These are phyloP conservation scores for Laguncularia racemosa DNA, from an alignment of 345 rosid genomes.

Conservation along the genomic window DNA sequence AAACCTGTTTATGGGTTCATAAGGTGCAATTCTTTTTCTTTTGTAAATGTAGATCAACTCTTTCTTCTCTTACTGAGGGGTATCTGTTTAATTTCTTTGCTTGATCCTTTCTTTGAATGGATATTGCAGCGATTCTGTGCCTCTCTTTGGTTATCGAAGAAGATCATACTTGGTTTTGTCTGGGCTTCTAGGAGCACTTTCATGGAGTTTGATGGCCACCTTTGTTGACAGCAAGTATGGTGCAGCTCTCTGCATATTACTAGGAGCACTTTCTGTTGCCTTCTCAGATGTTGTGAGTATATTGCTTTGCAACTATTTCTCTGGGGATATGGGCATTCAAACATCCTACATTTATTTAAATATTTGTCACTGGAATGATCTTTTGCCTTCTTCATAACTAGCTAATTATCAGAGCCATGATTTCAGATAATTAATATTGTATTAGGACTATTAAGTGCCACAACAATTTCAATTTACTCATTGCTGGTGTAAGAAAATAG, in stretches of 20 bases:
- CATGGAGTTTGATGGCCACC: slow-evolving; percentile 95
- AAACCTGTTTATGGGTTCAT: slow-evolving; percentile 94
- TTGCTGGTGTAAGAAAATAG: too few species aligned
- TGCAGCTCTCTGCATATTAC: slow-evolving; percentile 81
- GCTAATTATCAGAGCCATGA: too few species aligned
- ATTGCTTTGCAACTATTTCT: background rate
- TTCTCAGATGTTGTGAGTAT: slow-evolving; percentile 88
- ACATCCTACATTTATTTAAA: background rate
- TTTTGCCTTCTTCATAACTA: too few species aligned
- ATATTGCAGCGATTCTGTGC: slow-evolving; percentile 75
- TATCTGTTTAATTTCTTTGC: slow-evolving; percentile 6
- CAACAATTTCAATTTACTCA: too few species aligned
- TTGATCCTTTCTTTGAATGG: slow-evolving; percentile 8
- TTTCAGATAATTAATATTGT: too few species aligned
- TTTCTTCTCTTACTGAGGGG: background rate
- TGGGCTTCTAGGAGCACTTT: slow-evolving; percentile 91
- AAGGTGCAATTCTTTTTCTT: slow-evolving; percentile 39
- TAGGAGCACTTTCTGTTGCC: slow-evolving; percentile 93
- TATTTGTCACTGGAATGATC: background rate
- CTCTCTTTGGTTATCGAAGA: slow-evolving; percentile 91
- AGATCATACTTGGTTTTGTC: slow-evolving; percentile 94
- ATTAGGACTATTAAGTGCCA: too few species aligned
- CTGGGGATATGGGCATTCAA: background rate
- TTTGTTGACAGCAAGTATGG: slow-evolving; percentile 79
- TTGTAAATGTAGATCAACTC: background rate